Base-by-base conservation (phyloP, 108 stramenopile genomes). In the Nannochloropsis gaditana region DNA sequence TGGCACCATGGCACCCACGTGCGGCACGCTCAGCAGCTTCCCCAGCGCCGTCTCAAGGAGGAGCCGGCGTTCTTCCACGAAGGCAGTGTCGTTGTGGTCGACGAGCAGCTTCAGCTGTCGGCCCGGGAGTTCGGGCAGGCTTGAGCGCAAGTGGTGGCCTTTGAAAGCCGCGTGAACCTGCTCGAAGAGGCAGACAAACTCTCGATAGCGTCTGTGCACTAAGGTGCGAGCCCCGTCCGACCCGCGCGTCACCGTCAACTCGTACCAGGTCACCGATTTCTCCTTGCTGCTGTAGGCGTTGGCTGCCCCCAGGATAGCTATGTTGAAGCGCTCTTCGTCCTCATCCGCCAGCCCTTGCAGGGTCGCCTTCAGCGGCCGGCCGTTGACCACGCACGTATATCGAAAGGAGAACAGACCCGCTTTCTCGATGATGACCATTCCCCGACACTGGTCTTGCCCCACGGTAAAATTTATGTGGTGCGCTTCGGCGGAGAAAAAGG, bases 161-260 rank as follows among this genome's bases (percentile, higher is more conserved):
- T 81, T 81, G 19, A 81, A 42, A 11, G 80, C 80, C 3, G 80
- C 80, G 31, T 42, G 80, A n/a, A 81, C 80, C 80, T 81, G 41
- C 80, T 21, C 80, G 31, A 41, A 21, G 21, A 81, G 31, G 31
- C 41, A 41, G 21, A 11, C 21, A 42, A 81, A 81, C 11, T 81
- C 80, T 11, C 41, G 21, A 42, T 41, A 81, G 11, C 80, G 80
- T 11, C 80, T n/a, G 31, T 81, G 80, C 5, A 81, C 80, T 5
- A 81, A 5, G 11, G 80, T 81, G 80, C 41, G 41, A 41, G 80
- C 80, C 21, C 31, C 80, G 80, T 81, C 80, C 80, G 80, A 81
- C 11, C 41, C 21, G 2, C 80, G 80, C 80, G 80, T 81, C 41
- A 42, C 41, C 31, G 21, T 42, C 21, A 81, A 11, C 80, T 81